Evolutionary conservation across 129 eudicot genomes (phyloP), one percentile per base, ranked within the genome.

Genomic region (Tanacetum coccineum): DNA sequence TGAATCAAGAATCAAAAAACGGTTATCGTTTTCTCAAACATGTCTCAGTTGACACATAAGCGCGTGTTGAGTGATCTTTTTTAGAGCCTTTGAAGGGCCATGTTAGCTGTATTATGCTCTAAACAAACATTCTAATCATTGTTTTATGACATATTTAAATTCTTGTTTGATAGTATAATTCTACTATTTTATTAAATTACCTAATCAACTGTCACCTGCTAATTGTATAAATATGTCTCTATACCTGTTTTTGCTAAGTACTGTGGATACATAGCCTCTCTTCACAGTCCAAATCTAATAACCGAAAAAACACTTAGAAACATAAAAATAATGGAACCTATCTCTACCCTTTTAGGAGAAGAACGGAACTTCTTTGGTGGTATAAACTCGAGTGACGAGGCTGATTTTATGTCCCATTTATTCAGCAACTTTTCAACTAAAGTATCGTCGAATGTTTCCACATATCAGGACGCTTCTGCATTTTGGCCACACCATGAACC

Each of bases 361-460:
- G 86, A 77, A 59, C 78, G 93, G 81, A 80, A 63, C 77, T 70
- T 68, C 57, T 73, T 83, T 39, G 74, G 57, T 66, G 80, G 71
- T 40, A 78, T 72, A 67, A 72, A 59, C 44, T 72, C 80, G 3
- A 72, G 22, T 70, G 95, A 84, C 13, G 90, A 84, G 68, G 79
- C 88, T 17, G 87, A 87, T 58, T 87, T 87, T 73, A 87, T 87
- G 91, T 77, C 85, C 4, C 85, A 81, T 11, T 64, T 87, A 71
- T 79, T 87, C 19, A 71, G 81, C 32, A 77, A 74, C 22, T 77
- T 66, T 60, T 70, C 74, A 3, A 15, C 55, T 25, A 57, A 44
- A n/a, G 11, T 8, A 46, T 58, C 67, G 1, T 58, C 67, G 1
- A 70, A 59, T n/a, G 26, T 28, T 26, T 21, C 70, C 58, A 65